Percentiles rank a stretch among this genome's conserved stretches.
Evolutionary conservation across 305 asterid species (phyloP).

Genomic region (Fraxinus xanthoxyloides): DNA sequence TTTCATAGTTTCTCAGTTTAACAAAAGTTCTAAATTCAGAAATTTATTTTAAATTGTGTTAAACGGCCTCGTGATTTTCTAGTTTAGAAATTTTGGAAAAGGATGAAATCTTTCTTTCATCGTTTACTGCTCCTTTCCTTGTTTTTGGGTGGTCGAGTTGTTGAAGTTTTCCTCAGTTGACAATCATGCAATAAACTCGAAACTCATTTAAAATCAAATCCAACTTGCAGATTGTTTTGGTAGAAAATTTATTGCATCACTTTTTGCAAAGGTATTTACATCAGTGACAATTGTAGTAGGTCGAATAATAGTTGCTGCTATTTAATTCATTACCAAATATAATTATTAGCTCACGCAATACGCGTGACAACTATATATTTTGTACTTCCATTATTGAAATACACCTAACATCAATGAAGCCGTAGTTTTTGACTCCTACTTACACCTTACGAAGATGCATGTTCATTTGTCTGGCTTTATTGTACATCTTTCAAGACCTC

Average conservation of each 20-base stretch:
- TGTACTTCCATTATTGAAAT: not conserved
- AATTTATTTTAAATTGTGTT: too few relatives aligned
- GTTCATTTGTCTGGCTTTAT: not conserved
- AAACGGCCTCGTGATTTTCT: not conserved
- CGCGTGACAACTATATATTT: not conserved
- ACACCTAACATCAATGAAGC: not conserved
- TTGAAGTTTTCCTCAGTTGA: too few relatives aligned
- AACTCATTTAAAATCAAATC: not conserved
- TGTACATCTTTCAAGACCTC: not conserved
- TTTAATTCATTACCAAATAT: not conserved
- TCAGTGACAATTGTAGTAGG: not conserved
- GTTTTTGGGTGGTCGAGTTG: too few relatives aligned
- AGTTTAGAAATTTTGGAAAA: not conserved
- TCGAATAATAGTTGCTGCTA: not conserved
- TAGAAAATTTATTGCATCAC: not conserved
- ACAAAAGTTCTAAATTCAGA: too few relatives aligned
- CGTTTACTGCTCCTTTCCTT: too few relatives aligned
- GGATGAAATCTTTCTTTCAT: not conserved
- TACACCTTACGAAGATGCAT: not conserved
- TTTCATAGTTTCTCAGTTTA: too few relatives aligned
- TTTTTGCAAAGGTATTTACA: not conserved
- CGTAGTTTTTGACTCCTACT: not conserved
- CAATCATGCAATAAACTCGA: not conserved
- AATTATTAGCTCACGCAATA: not conserved
- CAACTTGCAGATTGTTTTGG: not conserved